phyloP scores from a whole-genome alignment of 2,329 filamentous ascomycete genomes.

The Diaporthe vaccinii region DNA sequence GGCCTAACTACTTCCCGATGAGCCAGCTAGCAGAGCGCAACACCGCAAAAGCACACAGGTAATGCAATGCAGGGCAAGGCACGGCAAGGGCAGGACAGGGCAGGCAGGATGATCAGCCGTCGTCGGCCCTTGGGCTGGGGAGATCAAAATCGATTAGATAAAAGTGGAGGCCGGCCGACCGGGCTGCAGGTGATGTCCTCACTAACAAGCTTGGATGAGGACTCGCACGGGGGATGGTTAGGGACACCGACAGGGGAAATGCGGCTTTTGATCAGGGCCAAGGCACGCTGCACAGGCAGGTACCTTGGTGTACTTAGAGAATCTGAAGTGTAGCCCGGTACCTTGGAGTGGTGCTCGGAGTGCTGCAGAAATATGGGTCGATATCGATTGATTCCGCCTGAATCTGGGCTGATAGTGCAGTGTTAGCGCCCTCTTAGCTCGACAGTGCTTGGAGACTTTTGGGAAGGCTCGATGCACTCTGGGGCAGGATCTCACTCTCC shows the following conservation, averaged over 20 bases:
- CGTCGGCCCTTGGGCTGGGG: slow-evolving; percentile 22
- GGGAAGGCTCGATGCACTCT: slow-evolving; percentile 22
- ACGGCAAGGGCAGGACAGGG: slow-evolving; percentile 30
- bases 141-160: slow-evolving; percentile 34
- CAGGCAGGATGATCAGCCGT: slow-evolving; percentile 21
- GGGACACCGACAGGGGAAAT: not conserved
- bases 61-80: slow-evolving; percentile 17
- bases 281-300: not conserved
- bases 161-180: slow-evolving; percentile 5
- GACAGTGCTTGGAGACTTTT: slow-evolving; percentile 6
- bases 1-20: not conserved
- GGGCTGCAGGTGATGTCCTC: slow-evolving; percentile 1
- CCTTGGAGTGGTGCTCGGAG: slow-evolving; percentile 10
- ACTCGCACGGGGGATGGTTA: not conserved
- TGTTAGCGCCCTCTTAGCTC: slow-evolving; percentile 31
- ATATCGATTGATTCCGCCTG: slow-evolving; percentile 42
- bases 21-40: not conserved
- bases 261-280: slow-evolving; percentile 11
- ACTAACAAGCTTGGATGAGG: not conserved
- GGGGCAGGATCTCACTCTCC: slow-evolving; percentile 14
- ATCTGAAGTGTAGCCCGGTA: not conserved
- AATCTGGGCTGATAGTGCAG: slow-evolving; percentile 45
- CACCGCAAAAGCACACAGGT: not conserved
- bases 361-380: slow-evolving; percentile 42
- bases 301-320: not conserved